Percentiles rank a stretch among this genome's conserved stretches.
Evolutionary conservation across 768 basidiomycete genomes (phyloP).

Genomic region (Paxillus rubicundulus): DNA sequence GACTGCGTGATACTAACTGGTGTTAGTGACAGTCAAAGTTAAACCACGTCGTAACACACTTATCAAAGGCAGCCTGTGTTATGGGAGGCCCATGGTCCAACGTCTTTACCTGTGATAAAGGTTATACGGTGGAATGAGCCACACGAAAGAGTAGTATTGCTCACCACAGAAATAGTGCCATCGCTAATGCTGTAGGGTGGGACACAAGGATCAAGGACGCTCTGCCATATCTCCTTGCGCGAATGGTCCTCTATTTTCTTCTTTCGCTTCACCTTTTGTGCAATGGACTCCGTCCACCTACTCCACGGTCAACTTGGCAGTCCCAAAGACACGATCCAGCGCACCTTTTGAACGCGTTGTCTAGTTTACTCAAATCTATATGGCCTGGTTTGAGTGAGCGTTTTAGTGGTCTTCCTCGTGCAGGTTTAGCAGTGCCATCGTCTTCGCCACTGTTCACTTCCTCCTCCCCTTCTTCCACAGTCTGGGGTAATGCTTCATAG

Average conservation of each 20-base stretch:
- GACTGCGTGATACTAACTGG: conserved; percentile 54
- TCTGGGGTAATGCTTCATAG: conserved; percentile 47
- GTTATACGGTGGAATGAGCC: not conserved
- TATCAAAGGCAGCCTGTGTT: conserved; percentile 69
- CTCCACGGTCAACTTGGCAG: not conserved
- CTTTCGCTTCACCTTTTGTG: conserved; percentile 80
- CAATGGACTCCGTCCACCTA: conserved; percentile 86
- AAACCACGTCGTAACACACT: conserved; percentile 41
- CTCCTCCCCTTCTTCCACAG: conserved; percentile 37
- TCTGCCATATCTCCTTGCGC: conserved; percentile 73
- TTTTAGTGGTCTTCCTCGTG: conserved; percentile 28
- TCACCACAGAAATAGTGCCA: conserved; percentile 20
- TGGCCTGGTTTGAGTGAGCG: conserved; percentile 50
- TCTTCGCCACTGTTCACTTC: conserved; percentile 34
- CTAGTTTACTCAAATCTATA: conserved; percentile 77
- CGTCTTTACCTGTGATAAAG: conserved; percentile 58
- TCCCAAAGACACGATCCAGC: conserved; percentile 8
- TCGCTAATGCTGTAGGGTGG: conserved; percentile 31
- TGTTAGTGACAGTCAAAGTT: conserved; percentile 9
- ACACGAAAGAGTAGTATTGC: not conserved
- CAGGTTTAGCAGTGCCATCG: conserved; percentile 23
- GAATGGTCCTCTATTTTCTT: conserved; percentile 65
- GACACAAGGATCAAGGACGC: conserved; percentile 71
- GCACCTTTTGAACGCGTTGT: conserved; percentile 80
- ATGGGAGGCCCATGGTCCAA: conserved; percentile 78